These are phyloP conservation scores for Phlegmacium glaucopus DNA, from an alignment of 768 basidiomycete species.

Conservation along the genomic window DNA sequence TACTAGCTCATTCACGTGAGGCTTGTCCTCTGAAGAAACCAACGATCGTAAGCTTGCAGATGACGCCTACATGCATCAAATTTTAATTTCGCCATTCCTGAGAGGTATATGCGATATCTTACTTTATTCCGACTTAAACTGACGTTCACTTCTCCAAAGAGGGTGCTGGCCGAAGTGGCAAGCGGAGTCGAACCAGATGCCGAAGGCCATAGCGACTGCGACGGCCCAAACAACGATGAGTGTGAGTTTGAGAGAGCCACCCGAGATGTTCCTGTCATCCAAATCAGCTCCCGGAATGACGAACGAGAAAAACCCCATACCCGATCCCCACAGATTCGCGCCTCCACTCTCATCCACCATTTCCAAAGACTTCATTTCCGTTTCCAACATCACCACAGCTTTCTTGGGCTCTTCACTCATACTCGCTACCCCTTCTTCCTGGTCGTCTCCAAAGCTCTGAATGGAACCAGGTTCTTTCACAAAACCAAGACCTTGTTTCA, in stretches of 20 bases:
- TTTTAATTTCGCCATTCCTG: not conserved
- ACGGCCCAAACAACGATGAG: conserved; percentile 31
- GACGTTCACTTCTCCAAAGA: conserved; percentile 35
- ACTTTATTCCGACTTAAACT: conserved; percentile 10
- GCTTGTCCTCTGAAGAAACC: conserved; percentile 4
- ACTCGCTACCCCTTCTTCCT: not conserved
- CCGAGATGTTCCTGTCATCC: conserved; percentile 3
- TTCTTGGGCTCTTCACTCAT: conserved; percentile 3
- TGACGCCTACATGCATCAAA: not conserved
- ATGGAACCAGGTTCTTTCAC: conserved; percentile 2
- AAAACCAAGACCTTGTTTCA: conserved; percentile 30
- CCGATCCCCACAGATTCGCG: conserved; percentile 26
- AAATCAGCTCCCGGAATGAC: not conserved
- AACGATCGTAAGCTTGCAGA: conserved; percentile 1
- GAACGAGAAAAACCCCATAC: conserved; percentile 14
- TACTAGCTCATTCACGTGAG: conserved; percentile 51
- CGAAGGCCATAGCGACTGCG: conserved; percentile 6
- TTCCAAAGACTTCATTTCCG: conserved; percentile 17
- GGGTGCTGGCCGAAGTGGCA: conserved; percentile 35
- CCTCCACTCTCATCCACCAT: conserved; percentile 6
- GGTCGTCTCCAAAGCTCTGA: conserved; percentile 6
- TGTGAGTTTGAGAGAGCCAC: conserved; percentile 10
- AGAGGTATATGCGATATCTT: conserved; percentile 1
- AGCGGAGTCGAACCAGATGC: conserved; percentile 19
- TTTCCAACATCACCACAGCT: conserved; percentile 18